Evolutionary conservation across 192 early-diverging fungal genomes (phyloP).

Genomic region (Coemansia umbellata): DNA sequence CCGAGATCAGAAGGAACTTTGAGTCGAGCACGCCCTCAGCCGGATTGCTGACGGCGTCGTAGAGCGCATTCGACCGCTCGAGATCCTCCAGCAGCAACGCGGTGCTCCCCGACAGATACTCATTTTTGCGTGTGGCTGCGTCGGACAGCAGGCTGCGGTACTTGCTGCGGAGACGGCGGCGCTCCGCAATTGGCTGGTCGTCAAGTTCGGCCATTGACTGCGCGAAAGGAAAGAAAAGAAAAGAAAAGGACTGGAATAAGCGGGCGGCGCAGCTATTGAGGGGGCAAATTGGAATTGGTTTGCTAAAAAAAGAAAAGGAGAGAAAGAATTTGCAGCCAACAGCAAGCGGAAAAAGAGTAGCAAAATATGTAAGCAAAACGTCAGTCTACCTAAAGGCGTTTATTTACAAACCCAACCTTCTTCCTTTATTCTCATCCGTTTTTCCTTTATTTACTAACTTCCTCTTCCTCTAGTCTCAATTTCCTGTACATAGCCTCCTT

Average conservation of each 20-base stretch:
- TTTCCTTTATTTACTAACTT: not conserved
- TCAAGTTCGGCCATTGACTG: not conserved
- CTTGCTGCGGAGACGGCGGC: conserved; percentile 33
- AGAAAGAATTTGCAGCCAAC: not conserved
- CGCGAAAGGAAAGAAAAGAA: not conserved
- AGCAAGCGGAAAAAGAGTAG: too few species aligned
- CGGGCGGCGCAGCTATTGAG: too few species aligned
- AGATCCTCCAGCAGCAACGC: conserved; percentile 32
- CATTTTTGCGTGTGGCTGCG: conserved; percentile 36
- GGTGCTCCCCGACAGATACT: conserved; percentile 32
- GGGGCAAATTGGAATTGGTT: not conserved
- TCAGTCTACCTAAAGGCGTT: too few species aligned
- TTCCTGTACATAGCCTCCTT: not conserved
- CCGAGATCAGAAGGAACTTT: conserved; percentile 68
- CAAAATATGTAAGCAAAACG: too few species aligned
- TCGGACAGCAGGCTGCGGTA: conserved; percentile 46
- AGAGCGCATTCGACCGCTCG: conserved; percentile 38
- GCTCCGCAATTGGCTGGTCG: conserved; percentile 11
- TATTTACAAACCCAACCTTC: not conserved
- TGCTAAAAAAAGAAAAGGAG: not conserved
- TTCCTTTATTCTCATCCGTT: not conserved
- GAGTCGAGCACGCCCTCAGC: conserved; percentile 90
- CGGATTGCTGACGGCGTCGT: conserved; percentile 62
- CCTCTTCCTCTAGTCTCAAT: not conserved
- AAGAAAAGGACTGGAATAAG: conserved; percentile 3